Evolutionary conservation across 2,329 filamentous ascomycete species (phyloP).

Genomic region (Epichloe coenophiala): DNA sequence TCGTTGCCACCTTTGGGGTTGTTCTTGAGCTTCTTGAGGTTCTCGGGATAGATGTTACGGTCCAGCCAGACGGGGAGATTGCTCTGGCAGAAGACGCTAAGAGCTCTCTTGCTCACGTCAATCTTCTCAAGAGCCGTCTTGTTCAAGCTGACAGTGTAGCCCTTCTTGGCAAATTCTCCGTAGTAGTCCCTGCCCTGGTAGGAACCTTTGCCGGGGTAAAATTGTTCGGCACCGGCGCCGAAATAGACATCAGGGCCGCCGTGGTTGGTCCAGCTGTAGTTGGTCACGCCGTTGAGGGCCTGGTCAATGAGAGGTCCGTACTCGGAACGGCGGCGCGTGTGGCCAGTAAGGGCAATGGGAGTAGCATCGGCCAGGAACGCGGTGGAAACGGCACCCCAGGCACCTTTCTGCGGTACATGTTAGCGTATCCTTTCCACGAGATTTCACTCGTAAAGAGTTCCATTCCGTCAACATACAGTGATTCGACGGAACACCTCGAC

Average conservation of each 20-base stretch:
- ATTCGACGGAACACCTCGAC: slow-evolving; percentile 64
- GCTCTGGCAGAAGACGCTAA: slow-evolving; percentile 64
- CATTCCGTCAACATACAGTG: slow-evolving; percentile 32
- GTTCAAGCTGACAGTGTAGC: slow-evolving; percentile 61
- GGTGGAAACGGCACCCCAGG: slow-evolving; percentile 60
- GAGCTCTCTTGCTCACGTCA: slow-evolving; percentile 45
- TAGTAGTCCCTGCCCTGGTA: slow-evolving; percentile 68
- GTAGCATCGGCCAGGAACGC: slow-evolving; percentile 73
- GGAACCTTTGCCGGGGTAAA: slow-evolving; percentile 50
- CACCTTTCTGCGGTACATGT: slow-evolving; percentile 27
- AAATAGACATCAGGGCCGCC: slow-evolving; percentile 69
- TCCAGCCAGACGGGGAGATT: slow-evolving; percentile 80
- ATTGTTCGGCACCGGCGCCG: slow-evolving; percentile 72
- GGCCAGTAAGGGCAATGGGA: slow-evolving; percentile 59
- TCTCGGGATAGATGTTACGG: slow-evolving; percentile 64
- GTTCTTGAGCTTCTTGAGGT: slow-evolving; percentile 53
- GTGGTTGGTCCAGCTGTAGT: slow-evolving; percentile 70
- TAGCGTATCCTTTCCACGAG: not conserved
- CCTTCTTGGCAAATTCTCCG: slow-evolving; percentile 56
- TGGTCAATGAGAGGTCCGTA: slow-evolving; percentile 65
- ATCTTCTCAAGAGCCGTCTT: slow-evolving; percentile 53
- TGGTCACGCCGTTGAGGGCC: slow-evolving; percentile 60
- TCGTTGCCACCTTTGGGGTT: slow-evolving; percentile 51
- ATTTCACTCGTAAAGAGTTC: not conserved
- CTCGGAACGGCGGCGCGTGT: slow-evolving; percentile 55